Conservation (phyloP, 176 grass and related monocot species). For the Aegilops sharonensis region DNA sequence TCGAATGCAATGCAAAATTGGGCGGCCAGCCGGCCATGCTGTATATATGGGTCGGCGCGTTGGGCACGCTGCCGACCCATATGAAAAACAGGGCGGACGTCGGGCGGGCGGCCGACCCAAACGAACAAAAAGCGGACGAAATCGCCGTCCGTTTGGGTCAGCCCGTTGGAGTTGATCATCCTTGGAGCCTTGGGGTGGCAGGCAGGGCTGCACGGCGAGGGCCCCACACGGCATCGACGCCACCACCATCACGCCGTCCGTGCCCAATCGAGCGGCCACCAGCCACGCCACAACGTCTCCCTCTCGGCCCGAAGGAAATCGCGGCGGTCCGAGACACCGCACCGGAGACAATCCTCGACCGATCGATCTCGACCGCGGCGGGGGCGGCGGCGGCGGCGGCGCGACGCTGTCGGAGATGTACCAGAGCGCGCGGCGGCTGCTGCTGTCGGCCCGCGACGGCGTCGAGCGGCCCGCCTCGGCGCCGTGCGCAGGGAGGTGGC, state of each 20-base stretch:
- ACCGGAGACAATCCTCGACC: background rate
- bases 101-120: too few species aligned
- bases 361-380: conserved; percentile 5
- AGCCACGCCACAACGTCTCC: background rate
- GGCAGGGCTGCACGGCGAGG: background rate
- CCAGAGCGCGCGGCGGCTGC: conserved; percentile 74
- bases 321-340: background rate
- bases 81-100: too few species aligned
- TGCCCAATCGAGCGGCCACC: background rate
- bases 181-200: conserved; percentile 6
- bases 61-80: too few species aligned
- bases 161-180: too few species aligned
- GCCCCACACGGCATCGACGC: background rate
- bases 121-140: too few species aligned
- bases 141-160: too few species aligned
- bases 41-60: too few species aligned
- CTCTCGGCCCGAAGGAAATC: background rate
- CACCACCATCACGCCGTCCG: background rate
- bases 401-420: conserved; percentile 91
- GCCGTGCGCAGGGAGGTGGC: conserved; percentile 60
- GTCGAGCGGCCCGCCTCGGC: conserved; percentile 56
- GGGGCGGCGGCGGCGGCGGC: conserved; percentile 54
- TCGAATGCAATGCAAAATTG: too few species aligned
- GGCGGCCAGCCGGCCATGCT: too few species aligned
- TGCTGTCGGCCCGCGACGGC: conserved; percentile 65